A percentile compares a stretch with the other conserved stretches of the same genome.
These are phyloP conservation scores for Hemisphaericaspora nanyangensis DNA, from an alignment of 805 yeast species.

Conservation along the genomic window DNA sequence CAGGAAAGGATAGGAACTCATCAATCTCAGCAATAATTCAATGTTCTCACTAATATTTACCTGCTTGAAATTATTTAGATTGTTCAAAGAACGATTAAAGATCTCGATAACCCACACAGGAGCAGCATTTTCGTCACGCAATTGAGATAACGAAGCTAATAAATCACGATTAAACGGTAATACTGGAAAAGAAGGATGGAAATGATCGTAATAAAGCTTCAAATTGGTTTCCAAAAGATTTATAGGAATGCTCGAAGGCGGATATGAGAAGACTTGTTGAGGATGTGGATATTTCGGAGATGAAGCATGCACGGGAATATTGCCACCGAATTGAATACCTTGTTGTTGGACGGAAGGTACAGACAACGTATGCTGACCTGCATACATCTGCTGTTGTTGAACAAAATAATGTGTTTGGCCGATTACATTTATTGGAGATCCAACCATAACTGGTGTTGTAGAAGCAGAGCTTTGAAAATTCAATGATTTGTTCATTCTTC, in stretches of 20 bases:
- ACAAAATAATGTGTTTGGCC: neutral
- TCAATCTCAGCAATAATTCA: slow-evolving; percentile 29
- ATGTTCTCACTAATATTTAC: slow-evolving; percentile 30
- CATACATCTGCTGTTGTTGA: slow-evolving; percentile 9
- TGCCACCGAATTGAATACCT: neutral
- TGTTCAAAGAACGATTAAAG: slow-evolving; percentile 38
- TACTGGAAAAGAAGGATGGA: slow-evolving; percentile 45
- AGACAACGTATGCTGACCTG: slow-evolving; percentile 9
- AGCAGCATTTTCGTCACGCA: slow-evolving; percentile 21
- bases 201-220: slow-evolving; percentile 38
- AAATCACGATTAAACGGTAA: slow-evolving; percentile 32
- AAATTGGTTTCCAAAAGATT: slow-evolving; percentile 29
- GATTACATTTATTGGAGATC: slow-evolving; percentile 1
- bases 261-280: slow-evolving; percentile 1
- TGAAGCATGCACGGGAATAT: neutral
- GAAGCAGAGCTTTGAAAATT: slow-evolving; percentile 3
- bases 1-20: slow-evolving; percentile 30
- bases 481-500: slow-evolving; percentile 20
- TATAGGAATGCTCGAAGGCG: slow-evolving; percentile 9
- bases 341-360: neutral
- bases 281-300: neutral
- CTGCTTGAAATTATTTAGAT: slow-evolving; percentile 34
- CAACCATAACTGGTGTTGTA: slow-evolving; percentile 3
- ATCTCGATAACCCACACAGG: slow-evolving; percentile 34
- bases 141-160: slow-evolving; percentile 18